These are phyloP conservation scores for Kurtzmaniella quercitrusa DNA, from an alignment of 1,139 yeast genomes.

Conservation along the genomic window DNA sequence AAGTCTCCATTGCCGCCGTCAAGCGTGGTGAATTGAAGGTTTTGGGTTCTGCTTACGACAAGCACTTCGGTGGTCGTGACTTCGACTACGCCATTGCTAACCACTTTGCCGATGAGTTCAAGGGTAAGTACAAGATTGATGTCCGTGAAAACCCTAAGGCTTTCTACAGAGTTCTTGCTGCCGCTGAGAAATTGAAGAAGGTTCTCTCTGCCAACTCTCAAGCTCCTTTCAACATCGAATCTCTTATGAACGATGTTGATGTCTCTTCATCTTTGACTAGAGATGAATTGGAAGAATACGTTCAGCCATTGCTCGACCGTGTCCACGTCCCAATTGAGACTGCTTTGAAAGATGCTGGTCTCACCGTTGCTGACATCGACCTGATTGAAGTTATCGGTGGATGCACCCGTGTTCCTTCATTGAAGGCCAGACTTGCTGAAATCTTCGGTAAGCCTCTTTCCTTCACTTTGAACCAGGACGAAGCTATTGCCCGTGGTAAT, in stretches of 20 bases:
- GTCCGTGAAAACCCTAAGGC: conserved; percentile 91
- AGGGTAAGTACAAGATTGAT: conserved; percentile 88
- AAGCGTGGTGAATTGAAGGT: conserved; percentile 96
- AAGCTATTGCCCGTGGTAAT: conserved; percentile 98
- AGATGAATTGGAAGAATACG: conserved; percentile 88
- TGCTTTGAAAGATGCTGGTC: conserved; percentile 79
- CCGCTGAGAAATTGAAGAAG: conserved; percentile 92
- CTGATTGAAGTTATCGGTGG: conserved; percentile 97
- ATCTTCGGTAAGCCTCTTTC: conserved; percentile 84
- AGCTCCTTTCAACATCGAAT: conserved; percentile 95
- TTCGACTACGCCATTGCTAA: conserved; percentile 91
- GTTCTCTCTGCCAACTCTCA: conserved; percentile 92
- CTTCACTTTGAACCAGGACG: conserved; percentile 97
- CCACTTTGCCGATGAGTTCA: conserved; percentile 91
- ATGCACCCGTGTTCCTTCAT: conserved; percentile 93
- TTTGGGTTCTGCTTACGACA: conserved; percentile 87
- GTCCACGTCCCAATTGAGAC: conserved; percentile 72
- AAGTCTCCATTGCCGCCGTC: conserved; percentile 85
- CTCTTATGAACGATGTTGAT: conserved; percentile 96
- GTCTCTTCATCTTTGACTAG: conserved; percentile 87
- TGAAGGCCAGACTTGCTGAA: conserved; percentile 76
- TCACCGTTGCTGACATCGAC: conserved; percentile 72
- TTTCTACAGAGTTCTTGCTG: conserved; percentile 83
- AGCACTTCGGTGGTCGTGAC: conserved; percentile 98
- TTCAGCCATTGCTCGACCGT: conserved; percentile 75